Conservation (phyloP, 1,139 yeast species). For the Candida neerlandica region DNA sequence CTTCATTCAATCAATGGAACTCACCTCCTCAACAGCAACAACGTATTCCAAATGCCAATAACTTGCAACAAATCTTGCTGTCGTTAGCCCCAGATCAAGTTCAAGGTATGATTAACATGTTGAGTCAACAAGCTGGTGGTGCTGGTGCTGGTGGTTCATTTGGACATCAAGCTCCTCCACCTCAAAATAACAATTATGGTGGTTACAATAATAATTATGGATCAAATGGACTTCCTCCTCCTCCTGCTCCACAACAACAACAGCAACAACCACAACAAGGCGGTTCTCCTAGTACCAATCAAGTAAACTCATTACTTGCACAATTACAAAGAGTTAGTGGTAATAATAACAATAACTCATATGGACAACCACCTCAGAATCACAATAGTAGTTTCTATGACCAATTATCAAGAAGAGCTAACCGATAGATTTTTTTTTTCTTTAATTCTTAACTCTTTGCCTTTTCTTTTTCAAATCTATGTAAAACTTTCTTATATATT, state of each 20-base stretch:
- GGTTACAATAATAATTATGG: conserved; percentile 2
- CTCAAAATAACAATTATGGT: conserved; percentile 7
- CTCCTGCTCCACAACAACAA: conserved; percentile 8
- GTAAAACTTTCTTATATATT: background rate
- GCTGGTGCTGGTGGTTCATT: conserved; percentile 1
- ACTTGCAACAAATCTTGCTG: conserved; percentile 40
- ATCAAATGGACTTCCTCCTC: conserved; percentile 10
- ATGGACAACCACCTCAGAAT: conserved; percentile 14
- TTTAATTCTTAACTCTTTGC: background rate
- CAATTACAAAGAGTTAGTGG: conserved; percentile 24
- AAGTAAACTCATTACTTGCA: conserved; percentile 31
- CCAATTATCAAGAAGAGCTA: conserved; percentile 39
- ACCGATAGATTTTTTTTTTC: conserved; percentile 17
- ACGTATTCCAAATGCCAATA: conserved; percentile 11
- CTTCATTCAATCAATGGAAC: background rate
- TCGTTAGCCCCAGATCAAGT: conserved; percentile 54
- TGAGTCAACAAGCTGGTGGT: conserved; percentile 28
- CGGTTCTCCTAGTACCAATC: conserved; percentile 16
- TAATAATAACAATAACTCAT: conserved; percentile 4
- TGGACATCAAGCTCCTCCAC: conserved; percentile 12
- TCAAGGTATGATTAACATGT: conserved; percentile 49
- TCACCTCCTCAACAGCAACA: conserved; percentile 8
- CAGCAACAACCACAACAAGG: conserved; percentile 12
- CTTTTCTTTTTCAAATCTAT: background rate
- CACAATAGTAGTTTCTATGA: conserved; percentile 35